A percentile compares a stretch with the other conserved stretches of the same genome.
Evolutionary conservation across 768 basidiomycete genomes (phyloP).

Genomic region (Leccinum imitatum): DNA sequence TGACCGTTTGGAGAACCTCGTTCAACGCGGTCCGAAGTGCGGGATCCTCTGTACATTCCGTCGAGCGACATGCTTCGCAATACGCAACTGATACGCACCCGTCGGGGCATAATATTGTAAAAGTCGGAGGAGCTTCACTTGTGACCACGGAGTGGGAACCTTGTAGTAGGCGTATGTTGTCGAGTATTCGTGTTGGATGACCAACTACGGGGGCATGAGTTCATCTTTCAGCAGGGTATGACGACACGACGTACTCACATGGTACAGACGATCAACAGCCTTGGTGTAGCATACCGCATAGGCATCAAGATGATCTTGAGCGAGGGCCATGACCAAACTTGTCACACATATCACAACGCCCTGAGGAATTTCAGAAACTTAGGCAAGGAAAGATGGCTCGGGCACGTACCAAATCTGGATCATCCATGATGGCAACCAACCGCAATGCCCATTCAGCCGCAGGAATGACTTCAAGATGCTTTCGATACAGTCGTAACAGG

Average conservation of each 20-base stretch:
- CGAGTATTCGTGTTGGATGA: constrained; percentile 87
- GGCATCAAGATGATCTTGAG: constrained; percentile 90
- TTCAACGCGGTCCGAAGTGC: constrained; percentile 75
- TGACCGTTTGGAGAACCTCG: constrained; percentile 83
- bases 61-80: constrained; percentile 7
- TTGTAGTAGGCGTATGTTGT: constrained; percentile 96
- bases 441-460: constrained; percentile 95
- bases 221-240: background rate
- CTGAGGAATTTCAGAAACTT: constrained; percentile 38
- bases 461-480: constrained; percentile 92
- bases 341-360: constrained; percentile 95
- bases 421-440: constrained; percentile 95
- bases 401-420: constrained; percentile 70
- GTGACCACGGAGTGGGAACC: constrained; percentile 96
- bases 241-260: constrained; percentile 45
- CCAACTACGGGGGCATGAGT: constrained; percentile 51
- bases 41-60: constrained; percentile 65
- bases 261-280: constrained; percentile 85
- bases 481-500: constrained; percentile 87
- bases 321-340: constrained; percentile 89
- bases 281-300: constrained; percentile 93
- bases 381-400: background rate
- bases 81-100: constrained; percentile 47
- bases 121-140: constrained; percentile 90
- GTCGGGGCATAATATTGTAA: constrained; percentile 96